Evolutionary conservation across 768 basidiomycete genomes (phyloP).

Genomic region (Collybia sordida): DNA sequence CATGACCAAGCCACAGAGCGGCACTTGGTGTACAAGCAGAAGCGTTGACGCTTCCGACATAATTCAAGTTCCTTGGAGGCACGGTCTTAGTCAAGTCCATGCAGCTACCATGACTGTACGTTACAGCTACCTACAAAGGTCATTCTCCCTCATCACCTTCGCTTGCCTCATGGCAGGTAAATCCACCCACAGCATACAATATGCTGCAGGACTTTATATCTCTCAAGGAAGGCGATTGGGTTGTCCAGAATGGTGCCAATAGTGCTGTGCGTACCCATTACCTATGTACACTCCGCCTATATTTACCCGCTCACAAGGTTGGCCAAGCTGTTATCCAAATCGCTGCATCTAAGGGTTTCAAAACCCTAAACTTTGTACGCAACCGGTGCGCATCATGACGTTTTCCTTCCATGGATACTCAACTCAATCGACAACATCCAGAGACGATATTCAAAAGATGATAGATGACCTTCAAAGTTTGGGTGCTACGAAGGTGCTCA

Average conservation of each 20-base stretch:
- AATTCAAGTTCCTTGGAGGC: constrained; percentile 52
- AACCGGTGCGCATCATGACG: constrained; percentile 45
- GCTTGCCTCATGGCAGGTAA: constrained; percentile 48
- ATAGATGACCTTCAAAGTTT: constrained; percentile 51
- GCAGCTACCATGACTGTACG: constrained; percentile 77
- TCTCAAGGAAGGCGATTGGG: constrained; percentile 70
- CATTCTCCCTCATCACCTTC: background rate
- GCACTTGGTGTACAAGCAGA: constrained; percentile 69
- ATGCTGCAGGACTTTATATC: constrained; percentile 74
- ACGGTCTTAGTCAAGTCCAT: constrained; percentile 52
- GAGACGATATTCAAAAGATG: constrained; percentile 52
- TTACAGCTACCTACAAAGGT: constrained; percentile 1
- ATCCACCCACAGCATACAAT: constrained; percentile 81
- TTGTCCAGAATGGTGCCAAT: constrained; percentile 86
- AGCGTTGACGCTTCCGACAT: constrained; percentile 58
- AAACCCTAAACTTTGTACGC: constrained; percentile 82
- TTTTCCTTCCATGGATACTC: background rate
- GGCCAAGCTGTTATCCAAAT: constrained; percentile 89
- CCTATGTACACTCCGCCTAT: background rate
- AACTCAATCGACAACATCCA: constrained; percentile 20
- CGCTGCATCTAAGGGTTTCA: constrained; percentile 65
- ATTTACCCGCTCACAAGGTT: constrained; percentile 40
- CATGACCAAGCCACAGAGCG: constrained; percentile 64
- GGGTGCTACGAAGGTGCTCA: constrained; percentile 76
- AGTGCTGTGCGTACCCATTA: constrained; percentile 58